Evolutionary conservation across 2,329 filamentous ascomycete genomes (phyloP), one percentile per base, ranked within the genome.

Genomic region (Simplicillium aogashimaense): DNA sequence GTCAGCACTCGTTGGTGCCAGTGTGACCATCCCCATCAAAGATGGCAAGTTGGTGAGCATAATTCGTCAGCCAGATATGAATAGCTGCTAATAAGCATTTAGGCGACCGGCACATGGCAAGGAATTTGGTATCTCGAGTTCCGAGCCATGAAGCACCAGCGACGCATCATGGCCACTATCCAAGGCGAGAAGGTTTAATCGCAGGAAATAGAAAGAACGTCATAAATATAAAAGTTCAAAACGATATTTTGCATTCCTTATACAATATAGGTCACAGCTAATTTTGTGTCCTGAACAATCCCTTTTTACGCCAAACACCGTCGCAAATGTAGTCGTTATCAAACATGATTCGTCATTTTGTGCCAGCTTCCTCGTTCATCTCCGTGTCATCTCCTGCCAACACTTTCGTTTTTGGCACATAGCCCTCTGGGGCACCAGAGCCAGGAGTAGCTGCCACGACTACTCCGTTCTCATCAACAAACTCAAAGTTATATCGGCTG

Each of bases 91-190:
- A 29, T 36, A 12, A 2, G n/a, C 12, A n/a, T n/a, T 17, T 39
- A 75, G 70, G 72, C 72, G 16, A 76, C 74, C 11, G 79, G 79
- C 16, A 83, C 78, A 4, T 90, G 85, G 86, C 86, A 92, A 53
- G 78, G 92, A 0, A 90, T 97, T 44, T 97, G 86, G 85, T 94
- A 94, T 60, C 66, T 95, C 48, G 92, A 97, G 63, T 97, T 97
- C 59, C 74, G 90, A 42, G 74, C 70, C 9, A 68, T 68, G 50
- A 86, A 78, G 62, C 89, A 95, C 62, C 70, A 77, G 47, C 76
- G 92, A 53, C 84, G 79, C 57, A 76, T 97, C 11, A 81, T 98
- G 46, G 90, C 90, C 40, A 97, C 92, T 2, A 94, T 97, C 46
- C 89, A 97, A 61, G 92, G 90, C 34, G 85, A 95, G 66, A 79